Evolutionary conservation across 1,139 yeast genomes (phyloP).

Genomic region (Kurtzmaniella quercitrusa): DNA sequence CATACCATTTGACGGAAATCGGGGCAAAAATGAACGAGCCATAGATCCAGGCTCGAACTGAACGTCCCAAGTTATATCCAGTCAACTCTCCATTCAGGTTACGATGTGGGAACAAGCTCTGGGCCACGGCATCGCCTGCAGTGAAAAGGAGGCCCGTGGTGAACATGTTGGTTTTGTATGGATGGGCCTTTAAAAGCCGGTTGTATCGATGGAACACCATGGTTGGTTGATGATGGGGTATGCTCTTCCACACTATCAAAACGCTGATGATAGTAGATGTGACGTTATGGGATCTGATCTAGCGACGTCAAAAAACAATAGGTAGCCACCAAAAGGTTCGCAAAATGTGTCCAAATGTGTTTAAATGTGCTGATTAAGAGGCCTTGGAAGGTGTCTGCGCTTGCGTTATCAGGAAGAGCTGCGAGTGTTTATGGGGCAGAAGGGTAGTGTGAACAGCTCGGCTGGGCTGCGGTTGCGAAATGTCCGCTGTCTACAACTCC

Average conservation of each 20-base stretch:
- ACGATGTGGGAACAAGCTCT: constrained; percentile 43
- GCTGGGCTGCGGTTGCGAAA: not conserved
- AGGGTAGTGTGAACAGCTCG: not conserved
- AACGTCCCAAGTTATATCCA: constrained; percentile 38
- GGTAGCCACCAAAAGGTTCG: too few species aligned
- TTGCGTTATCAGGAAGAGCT: not conserved
- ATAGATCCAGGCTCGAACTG: constrained; percentile 62
- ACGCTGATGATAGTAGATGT: too few species aligned
- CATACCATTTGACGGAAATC: constrained; percentile 68
- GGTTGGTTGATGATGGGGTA: not conserved
- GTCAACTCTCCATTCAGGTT: constrained; percentile 10
- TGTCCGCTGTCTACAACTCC: too few species aligned
- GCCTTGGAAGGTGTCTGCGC: not conserved
- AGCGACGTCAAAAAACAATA: too few species aligned
- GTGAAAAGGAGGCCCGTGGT: constrained; percentile 66
- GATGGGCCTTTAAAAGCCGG: constrained; percentile 38
- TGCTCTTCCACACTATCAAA: too few species aligned
- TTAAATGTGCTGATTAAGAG: too few species aligned
- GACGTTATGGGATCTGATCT: too few species aligned
- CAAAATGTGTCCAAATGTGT: not conserved
- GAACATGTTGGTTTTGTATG: constrained; percentile 51
- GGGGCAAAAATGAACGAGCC: constrained; percentile 81
- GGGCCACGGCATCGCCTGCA: constrained; percentile 73
- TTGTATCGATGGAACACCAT: constrained; percentile 34
- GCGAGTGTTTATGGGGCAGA: not conserved